Evolutionary conservation across 139 green algal genomes (phyloP).

Genomic region (Deuterostichococcus epilithicus): DNA sequence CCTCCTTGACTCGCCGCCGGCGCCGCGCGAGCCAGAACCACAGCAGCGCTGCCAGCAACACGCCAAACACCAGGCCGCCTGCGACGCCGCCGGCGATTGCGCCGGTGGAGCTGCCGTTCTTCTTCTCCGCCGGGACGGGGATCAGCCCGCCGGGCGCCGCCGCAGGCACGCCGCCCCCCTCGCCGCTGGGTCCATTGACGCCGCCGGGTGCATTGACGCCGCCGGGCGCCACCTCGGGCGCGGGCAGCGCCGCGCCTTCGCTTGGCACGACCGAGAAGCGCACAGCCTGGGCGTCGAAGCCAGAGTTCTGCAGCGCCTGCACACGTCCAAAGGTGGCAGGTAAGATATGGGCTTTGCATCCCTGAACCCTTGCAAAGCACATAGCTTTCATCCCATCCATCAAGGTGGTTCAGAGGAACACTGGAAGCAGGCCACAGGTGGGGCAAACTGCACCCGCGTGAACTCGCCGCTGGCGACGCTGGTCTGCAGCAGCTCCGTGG

Average conservation of each 20-base stretch:
- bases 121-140: too few relatives aligned
- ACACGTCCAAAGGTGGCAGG: too few relatives aligned
- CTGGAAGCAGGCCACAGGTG: too few relatives aligned
- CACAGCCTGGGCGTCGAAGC: background rate
- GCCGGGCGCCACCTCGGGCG: background rate
- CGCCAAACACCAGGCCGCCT: background rate
- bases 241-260: background rate
- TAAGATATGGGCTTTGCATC: too few relatives aligned
- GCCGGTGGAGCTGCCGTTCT: background rate
- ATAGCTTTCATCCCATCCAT: too few relatives aligned
- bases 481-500: background rate
- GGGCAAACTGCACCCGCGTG: background rate
- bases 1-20: background rate
- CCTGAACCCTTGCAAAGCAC: too few relatives aligned
- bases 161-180: background rate
- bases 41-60: background rate
- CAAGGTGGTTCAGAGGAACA: too few relatives aligned
- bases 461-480: background rate
- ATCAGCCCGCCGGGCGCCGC: background rate
- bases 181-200: too few relatives aligned
- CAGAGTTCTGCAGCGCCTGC: background rate
- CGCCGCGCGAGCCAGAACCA: background rate
- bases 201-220: too few relatives aligned
- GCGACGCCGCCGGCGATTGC: conserved; percentile 1
- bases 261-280: background rate